These are phyloP conservation scores for Trichoderma asperellum DNA, from an alignment of 2,329 filamentous ascomycete genomes.

Conservation along the genomic window DNA sequence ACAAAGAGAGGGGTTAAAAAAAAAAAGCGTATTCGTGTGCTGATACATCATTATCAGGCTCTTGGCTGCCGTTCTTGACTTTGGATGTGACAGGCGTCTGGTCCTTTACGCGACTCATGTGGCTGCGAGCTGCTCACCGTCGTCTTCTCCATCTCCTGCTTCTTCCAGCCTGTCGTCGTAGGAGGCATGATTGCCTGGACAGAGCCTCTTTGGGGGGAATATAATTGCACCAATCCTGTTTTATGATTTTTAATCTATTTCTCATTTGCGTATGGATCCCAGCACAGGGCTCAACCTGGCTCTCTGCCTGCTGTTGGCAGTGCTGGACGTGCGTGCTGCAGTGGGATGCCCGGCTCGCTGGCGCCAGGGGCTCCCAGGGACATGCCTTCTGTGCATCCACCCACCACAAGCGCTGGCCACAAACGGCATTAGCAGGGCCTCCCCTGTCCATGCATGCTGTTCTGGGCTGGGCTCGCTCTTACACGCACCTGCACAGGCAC, in stretches of 20 bases:
- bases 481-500: neutral
- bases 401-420: neutral
- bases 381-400: slow-evolving; percentile 1
- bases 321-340: neutral
- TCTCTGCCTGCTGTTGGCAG: neutral
- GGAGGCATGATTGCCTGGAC: neutral
- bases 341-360: slow-evolving; percentile 18
- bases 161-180: too few relatives aligned
- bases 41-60: neutral
- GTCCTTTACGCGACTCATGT: neutral
- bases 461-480: neutral
- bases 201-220: neutral
- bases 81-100: too few relatives aligned
- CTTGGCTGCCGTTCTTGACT: neutral
- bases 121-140: neutral
- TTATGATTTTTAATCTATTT: slow-evolving; percentile 7
- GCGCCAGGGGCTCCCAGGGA: slow-evolving; percentile 18
- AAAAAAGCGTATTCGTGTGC: neutral
- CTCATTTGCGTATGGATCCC: slow-evolving; percentile 12
- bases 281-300: neutral
- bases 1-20: neutral
- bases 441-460: neutral
- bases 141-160: too few relatives aligned
- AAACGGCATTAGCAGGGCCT: neutral
- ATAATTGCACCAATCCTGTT: neutral